Evolutionary conservation across 768 basidiomycete genomes (phyloP), one percentile per base, ranked within the genome.

Genomic region (Tulasnella calospora): DNA sequence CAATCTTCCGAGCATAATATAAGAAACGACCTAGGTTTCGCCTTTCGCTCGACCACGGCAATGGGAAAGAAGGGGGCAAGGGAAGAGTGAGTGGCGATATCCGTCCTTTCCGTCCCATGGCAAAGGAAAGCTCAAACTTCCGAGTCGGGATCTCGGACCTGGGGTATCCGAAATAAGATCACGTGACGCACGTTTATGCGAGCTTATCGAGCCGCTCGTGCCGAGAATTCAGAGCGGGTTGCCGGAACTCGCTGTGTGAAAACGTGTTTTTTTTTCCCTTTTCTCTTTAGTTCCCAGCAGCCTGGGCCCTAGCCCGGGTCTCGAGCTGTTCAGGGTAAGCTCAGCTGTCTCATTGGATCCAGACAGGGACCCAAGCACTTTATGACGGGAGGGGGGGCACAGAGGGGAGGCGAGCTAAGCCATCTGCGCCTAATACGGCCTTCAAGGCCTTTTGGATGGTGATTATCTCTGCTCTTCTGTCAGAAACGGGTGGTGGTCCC

Each of bases 351-450:
- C 61, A 35, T 27, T 67, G 51, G 51, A 51, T 51, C 51, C 51
- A n/a, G 51, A 51, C 51, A n/a, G 23, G 51, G 51, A 8, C 51
- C 51, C 21, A 51, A 51, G 23, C 61, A 3, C 2, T 12, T 30
- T 19, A 55, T n/a, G n/a, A n/a, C n/a, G n/a, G n/a, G n/a, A n/a
- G n/a, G n/a, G n/a, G n/a, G 7, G 23, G 10, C 23, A 57, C n/a
- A n/a, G 23, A 30, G 6, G n/a, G n/a, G 23, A 13, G 2, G 30
- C 61, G 61, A 67, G 33, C 61, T 67, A 67, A 67, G 61, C 61
- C 61, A 35, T 67, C 61, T 67, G 61, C 61, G 61, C 61, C 61
- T 67, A 67, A 67, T 67, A 67, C 61, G 61, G 61, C 61, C 61
- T 67, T 27, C 23, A 67, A 30, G 61, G 5, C 61, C 33, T 67